phyloP scores from a whole-genome alignment of 116 monocot genomes.

The Dioscorea cayenensis region DNA sequence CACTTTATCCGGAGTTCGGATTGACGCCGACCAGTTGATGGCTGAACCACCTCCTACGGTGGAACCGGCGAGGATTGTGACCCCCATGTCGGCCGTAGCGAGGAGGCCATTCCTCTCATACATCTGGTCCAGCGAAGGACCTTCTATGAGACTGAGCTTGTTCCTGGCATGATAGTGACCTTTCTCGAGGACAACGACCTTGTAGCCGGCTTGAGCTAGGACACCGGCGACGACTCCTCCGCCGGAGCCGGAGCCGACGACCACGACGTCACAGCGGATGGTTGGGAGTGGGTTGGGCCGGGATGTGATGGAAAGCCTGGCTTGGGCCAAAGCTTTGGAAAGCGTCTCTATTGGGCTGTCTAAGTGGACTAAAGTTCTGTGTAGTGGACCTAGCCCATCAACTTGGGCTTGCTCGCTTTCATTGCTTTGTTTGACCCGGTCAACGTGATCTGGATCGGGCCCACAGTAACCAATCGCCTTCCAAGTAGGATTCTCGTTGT shows the following conservation, averaged over 20 bases:
- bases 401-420: not conserved
- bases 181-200: conserved; percentile 65
- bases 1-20: conserved; percentile 54
- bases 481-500: conserved; percentile 35
- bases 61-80: conserved; percentile 42
- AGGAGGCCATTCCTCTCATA: conserved; percentile 52
- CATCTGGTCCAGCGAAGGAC: conserved; percentile 36
- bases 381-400: not conserved
- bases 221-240: conserved; percentile 62
- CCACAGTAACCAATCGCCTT: conserved; percentile 39
- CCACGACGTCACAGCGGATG: conserved; percentile 42
- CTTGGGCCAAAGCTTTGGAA: conserved; percentile 12
- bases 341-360: conserved; percentile 1
- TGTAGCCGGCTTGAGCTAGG: conserved; percentile 50
- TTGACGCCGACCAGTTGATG: conserved; percentile 61
- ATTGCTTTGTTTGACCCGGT: not conserved
- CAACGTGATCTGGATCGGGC: conserved; percentile 22
- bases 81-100: conserved; percentile 27
- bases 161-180: conserved; percentile 35
- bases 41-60: conserved; percentile 56
- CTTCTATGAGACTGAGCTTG: conserved; percentile 46
- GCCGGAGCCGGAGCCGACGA: conserved; percentile 55
- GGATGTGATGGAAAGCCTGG: conserved; percentile 8
- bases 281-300: not conserved
- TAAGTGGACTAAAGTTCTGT: conserved; percentile 14